Percentiles rank a stretch among this genome's conserved stretches.
phyloP scores from a whole-genome alignment of 495 filamentous ascomycete species.

The Lasiosphaeris hirsuta region DNA sequence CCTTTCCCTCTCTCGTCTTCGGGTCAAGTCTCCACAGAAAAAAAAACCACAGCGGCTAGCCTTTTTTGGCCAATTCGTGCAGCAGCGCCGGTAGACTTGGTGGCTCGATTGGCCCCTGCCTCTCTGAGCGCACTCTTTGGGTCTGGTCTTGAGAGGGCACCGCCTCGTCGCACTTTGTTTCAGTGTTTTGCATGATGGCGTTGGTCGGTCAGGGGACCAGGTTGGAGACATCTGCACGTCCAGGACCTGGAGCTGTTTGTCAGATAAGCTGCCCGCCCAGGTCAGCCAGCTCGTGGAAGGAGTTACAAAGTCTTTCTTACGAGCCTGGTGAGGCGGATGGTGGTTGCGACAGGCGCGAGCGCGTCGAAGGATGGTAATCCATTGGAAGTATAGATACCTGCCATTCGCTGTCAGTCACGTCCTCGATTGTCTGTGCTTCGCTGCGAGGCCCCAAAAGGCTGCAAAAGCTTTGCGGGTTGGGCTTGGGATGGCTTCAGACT shows the following conservation, averaged over 20 bases:
- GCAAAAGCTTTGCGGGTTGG: background rate
- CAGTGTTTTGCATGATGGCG: conserved; percentile 20
- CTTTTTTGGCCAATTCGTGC: conserved; percentile 16
- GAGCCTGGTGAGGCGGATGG: too few species aligned
- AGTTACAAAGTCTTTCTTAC: background rate
- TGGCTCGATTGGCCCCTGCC: conserved; percentile 11
- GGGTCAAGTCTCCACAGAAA: conserved; percentile 5
- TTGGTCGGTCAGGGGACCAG: background rate
- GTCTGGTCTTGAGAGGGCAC: conserved; percentile 1
- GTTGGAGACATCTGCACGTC: background rate
- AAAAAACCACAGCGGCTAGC: background rate
- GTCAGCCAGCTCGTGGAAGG: background rate
- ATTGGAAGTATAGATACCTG: too few species aligned
- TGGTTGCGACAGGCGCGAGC: too few species aligned
- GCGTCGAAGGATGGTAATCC: too few species aligned
- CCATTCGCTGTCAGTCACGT: too few species aligned
- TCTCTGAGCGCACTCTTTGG: background rate
- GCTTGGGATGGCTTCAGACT: conserved; percentile 9
- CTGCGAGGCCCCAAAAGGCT: background rate
- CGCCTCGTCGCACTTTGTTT: conserved; percentile 21
- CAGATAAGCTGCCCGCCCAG: background rate
- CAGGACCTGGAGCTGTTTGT: background rate
- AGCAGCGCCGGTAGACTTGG: background rate
- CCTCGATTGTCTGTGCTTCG: too few species aligned
- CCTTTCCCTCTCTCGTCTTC: conserved; percentile 6